Conservation (phyloP, 2,329 filamentous ascomycete genomes). For the Pezizomycotina sp. region DNA sequence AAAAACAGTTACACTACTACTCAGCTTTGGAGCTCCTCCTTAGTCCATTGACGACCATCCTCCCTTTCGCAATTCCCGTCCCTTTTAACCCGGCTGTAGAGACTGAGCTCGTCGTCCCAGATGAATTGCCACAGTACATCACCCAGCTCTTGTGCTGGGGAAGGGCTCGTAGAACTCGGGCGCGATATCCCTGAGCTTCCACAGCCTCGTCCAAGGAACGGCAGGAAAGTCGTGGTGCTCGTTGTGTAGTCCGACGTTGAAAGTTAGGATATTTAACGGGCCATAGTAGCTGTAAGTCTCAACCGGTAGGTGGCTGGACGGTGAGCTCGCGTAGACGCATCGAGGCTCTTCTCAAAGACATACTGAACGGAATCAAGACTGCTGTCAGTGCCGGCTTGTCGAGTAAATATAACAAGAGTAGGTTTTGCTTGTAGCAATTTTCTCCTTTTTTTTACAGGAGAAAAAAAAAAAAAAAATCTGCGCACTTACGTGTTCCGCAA, state of each 20-base stretch:
- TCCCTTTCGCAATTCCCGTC: conserved; percentile 42
- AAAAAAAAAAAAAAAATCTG: conserved; percentile 1
- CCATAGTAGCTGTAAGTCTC: conserved; percentile 98
- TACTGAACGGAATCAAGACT: conserved; percentile 32
- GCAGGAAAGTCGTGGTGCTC: conserved; percentile 98
- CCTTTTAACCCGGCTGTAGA: conserved; percentile 86
- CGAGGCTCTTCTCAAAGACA: conserved; percentile 49
- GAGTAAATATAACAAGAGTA: neutral
- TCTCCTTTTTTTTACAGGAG: neutral
- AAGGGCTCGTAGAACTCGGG: conserved; percentile 82
- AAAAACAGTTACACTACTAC: conserved; percentile 21
- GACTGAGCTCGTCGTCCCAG: conserved; percentile 69
- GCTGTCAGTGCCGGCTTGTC: neutral
- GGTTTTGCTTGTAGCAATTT: conserved; percentile 1
- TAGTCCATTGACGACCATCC: conserved; percentile 38
- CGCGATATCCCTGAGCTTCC: conserved; percentile 59
- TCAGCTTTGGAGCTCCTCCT: conserved; percentile 19
- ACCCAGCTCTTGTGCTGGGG: conserved; percentile 82
- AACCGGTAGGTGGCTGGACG: conserved; percentile 48
- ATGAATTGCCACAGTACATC: conserved; percentile 94
- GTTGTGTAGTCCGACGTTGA: conserved; percentile 96
- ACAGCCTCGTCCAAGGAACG: conserved; percentile 80
- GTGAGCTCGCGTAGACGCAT: conserved; percentile 40
- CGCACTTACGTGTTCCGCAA: conserved; percentile 58
- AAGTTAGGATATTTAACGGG: conserved; percentile 75